Percentiles rank a stretch among this genome's conserved stretches.
Conservation (phyloP, 345 rosid genomes). For the Euphorbia tirucalli region DNA sequence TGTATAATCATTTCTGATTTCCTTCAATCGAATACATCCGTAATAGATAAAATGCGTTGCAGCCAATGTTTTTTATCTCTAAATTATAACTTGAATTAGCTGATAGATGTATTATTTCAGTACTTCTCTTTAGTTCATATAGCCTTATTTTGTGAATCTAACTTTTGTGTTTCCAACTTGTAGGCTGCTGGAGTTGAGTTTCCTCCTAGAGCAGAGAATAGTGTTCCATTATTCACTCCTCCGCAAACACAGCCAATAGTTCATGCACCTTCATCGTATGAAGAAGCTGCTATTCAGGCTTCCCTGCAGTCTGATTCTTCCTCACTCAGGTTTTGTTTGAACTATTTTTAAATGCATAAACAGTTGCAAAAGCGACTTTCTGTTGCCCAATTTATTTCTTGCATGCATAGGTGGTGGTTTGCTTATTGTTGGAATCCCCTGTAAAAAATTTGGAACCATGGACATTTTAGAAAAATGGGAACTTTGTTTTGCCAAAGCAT, state of each 20-base stretch:
- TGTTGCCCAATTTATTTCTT: slow-evolving; percentile 4
- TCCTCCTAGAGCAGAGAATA: slow-evolving; percentile 80
- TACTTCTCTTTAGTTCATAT: background rate
- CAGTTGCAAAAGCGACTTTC: background rate
- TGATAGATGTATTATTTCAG: background rate
- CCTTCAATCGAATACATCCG: background rate
- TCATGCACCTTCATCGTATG: slow-evolving; percentile 57
- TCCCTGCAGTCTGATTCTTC: slow-evolving; percentile 84
- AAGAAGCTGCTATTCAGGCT: slow-evolving; percentile 91
- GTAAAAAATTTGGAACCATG: background rate
- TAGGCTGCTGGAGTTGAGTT: slow-evolving; percentile 87
- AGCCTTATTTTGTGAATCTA: background rate
- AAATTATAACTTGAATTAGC: background rate
- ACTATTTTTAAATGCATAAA: background rate
- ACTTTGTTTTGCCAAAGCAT: background rate
- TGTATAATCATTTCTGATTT: background rate
- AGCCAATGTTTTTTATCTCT: background rate
- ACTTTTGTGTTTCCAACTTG: slow-evolving; percentile 21
- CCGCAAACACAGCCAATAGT: slow-evolving; percentile 84
- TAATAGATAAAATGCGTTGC: background rate
- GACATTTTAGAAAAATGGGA: background rate
- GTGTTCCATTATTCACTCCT: slow-evolving; percentile 90
- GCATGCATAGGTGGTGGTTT: background rate
- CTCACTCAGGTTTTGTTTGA: slow-evolving; percentile 66
- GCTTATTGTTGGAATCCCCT: background rate